Conservation (phyloP, 2,329 filamentous ascomycete genomes). For the Scorias spongiosa region DNA sequence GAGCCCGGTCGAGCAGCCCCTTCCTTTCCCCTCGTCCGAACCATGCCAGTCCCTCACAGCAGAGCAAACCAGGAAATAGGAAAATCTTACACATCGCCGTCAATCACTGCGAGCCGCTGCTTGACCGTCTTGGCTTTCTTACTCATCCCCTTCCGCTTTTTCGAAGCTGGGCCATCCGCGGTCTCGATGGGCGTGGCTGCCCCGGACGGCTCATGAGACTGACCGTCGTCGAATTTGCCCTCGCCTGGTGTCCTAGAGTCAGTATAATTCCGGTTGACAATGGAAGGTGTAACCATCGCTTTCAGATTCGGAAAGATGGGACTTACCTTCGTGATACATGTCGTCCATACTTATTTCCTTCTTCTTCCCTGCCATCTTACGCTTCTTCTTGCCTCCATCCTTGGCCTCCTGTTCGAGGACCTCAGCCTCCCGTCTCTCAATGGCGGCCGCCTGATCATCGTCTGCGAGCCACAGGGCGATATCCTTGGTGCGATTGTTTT, state of each 20-base stretch:
- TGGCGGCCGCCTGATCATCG: conserved; percentile 86
- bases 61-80: background rate
- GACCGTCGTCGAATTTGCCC: conserved; percentile 90
- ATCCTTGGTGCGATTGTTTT: conserved; percentile 94
- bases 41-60: no score
- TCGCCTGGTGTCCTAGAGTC: conserved; percentile 48
- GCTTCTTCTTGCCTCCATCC: conserved; percentile 37
- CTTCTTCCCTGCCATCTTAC: conserved; percentile 39
- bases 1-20: no score
- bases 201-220: conserved; percentile 65
- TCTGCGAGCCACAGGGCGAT: conserved; percentile 98
- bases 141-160: conserved; percentile 42
- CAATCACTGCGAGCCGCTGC: conserved; percentile 33
- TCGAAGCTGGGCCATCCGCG: conserved; percentile 25
- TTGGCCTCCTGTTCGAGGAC: conserved; percentile 50
- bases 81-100: conserved; percentile 21
- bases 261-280: conserved; percentile 20
- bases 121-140: conserved; percentile 39
- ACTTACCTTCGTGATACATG: conserved; percentile 97
- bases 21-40: no score
- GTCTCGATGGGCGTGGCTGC: conserved; percentile 63
- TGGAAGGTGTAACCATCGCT: background rate
- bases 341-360: conserved; percentile 65
- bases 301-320: conserved; percentile 4
- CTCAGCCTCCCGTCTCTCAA: conserved; percentile 85